Conservation (phyloP, 192 early-diverging fungal genomes). For the Spinellus fusiger region DNA sequence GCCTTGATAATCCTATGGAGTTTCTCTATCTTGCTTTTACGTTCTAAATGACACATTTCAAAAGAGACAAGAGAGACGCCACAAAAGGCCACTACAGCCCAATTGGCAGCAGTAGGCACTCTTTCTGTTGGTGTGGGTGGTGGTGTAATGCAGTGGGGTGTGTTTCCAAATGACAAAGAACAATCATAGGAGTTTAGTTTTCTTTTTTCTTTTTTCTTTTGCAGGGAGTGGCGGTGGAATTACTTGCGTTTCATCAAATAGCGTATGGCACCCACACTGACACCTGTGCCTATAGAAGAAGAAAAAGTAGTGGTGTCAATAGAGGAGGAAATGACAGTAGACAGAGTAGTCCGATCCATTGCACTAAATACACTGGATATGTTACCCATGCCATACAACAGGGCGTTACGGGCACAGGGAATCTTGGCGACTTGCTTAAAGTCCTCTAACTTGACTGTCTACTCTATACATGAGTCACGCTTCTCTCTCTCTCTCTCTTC, state of each 20-base stretch:
- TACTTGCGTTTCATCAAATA: constrained; percentile 32
- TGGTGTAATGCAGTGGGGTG: no score
- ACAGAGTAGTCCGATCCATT: background rate
- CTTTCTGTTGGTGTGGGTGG: no score
- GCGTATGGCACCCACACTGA: constrained; percentile 28
- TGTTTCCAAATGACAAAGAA: background rate
- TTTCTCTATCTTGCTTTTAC: constrained; percentile 25
- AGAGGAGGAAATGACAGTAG: background rate
- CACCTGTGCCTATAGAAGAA: constrained; percentile 21
- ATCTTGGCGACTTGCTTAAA: constrained; percentile 35
- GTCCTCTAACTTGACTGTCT: constrained; percentile 37
- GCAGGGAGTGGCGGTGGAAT: background rate
- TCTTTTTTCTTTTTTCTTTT: background rate
- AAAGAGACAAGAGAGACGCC: constrained; percentile 26
- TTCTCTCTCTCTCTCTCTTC: no score
- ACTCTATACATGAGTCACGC: no score
- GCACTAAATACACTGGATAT: background rate
- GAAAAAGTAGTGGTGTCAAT: background rate
- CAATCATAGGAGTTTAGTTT: no score
- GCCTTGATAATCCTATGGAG: constrained; percentile 23
- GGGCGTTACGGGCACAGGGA: constrained; percentile 36
- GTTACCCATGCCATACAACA: constrained; percentile 39
- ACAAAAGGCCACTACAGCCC: constrained; percentile 37
- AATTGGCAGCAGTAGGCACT: constrained; percentile 32
- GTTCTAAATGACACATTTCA: constrained; percentile 33